Conservation (phyloP, 495 filamentous ascomycete species). For the Hypoxylon cercidicola region DNA sequence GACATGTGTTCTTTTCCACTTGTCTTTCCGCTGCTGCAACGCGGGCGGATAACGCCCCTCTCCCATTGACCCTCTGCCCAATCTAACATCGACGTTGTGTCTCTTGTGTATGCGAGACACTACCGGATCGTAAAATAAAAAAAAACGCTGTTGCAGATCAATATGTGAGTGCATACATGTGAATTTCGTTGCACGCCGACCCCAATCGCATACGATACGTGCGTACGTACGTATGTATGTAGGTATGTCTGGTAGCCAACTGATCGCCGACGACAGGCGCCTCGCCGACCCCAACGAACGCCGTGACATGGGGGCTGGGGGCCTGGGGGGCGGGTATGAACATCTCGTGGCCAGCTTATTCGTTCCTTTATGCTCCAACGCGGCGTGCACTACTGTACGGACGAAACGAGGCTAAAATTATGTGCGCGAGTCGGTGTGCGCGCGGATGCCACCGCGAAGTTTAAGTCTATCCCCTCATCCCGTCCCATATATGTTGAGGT, state of each 20-base stretch:
- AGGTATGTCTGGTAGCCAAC: not conserved
- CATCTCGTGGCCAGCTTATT: not conserved
- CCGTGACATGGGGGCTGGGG: not conserved
- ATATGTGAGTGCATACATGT: too few species aligned
- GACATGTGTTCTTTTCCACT: not conserved
- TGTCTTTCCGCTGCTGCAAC: conserved; percentile 9
- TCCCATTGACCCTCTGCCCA: not conserved
- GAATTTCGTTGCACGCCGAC: too few species aligned
- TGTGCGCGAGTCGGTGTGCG: not conserved
- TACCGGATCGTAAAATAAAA: not conserved
- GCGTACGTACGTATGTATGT: too few species aligned
- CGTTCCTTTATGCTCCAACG: not conserved
- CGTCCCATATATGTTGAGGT: not conserved
- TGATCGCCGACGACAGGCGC: not conserved
- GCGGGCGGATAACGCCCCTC: conserved; percentile 7
- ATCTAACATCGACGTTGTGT: too few species aligned
- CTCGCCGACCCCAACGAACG: not conserved
- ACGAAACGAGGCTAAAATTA: not conserved
- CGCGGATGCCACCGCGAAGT: not conserved
- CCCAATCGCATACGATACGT: too few species aligned
- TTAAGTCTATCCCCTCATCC: conserved; percentile 1
- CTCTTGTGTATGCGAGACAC: not conserved
- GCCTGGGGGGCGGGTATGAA: not conserved
- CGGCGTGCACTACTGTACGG: conserved; percentile 1
- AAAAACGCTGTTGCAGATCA: conserved; percentile 3